Evolutionary conservation across 2,329 filamentous ascomycete genomes (phyloP).

Genomic region (Alternaria sp.): DNA sequence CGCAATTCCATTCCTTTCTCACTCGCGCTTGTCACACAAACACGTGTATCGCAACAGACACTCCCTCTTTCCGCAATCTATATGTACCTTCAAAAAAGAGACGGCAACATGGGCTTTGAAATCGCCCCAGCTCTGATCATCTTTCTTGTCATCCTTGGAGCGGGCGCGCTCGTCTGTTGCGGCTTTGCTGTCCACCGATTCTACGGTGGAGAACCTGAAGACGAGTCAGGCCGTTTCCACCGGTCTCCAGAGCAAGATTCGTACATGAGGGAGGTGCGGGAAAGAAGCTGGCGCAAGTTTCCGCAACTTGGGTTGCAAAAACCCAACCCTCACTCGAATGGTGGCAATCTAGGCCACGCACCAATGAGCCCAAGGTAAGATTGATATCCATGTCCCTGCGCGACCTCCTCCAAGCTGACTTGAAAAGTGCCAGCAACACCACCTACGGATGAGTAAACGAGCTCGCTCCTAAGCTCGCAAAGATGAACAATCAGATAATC

Average conservation of each 20-base stretch:
- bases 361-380: constrained; percentile 28
- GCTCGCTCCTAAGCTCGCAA: neutral
- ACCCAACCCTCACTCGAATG: constrained; percentile 5
- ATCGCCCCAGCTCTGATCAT: constrained; percentile 41
- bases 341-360: constrained; percentile 20
- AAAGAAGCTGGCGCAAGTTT: constrained; percentile 34
- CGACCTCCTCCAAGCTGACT: constrained; percentile 7
- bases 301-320: constrained; percentile 13
- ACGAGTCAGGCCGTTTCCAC: constrained; percentile 12
- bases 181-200: constrained; percentile 37
- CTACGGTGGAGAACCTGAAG: constrained; percentile 18
- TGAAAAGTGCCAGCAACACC: constrained; percentile 21
- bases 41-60: constrained; percentile 1
- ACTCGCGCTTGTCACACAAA: neutral
- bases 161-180: constrained; percentile 30
- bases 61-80: constrained; percentile 2
- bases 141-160: constrained; percentile 42
- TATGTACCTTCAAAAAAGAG: constrained; percentile 33
- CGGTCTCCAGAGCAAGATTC: constrained; percentile 40
- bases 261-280: constrained; percentile 48
- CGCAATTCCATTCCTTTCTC: neutral
- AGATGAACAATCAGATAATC: neutral
- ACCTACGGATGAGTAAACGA: constrained; percentile 24
- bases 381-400: neutral
- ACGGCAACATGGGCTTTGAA: constrained; percentile 38